Percentiles rank a stretch among this genome's conserved stretches.
These are phyloP conservation scores for Phoma sp. DNA, from an alignment of 2,329 filamentous ascomycete genomes.

Conservation along the genomic window DNA sequence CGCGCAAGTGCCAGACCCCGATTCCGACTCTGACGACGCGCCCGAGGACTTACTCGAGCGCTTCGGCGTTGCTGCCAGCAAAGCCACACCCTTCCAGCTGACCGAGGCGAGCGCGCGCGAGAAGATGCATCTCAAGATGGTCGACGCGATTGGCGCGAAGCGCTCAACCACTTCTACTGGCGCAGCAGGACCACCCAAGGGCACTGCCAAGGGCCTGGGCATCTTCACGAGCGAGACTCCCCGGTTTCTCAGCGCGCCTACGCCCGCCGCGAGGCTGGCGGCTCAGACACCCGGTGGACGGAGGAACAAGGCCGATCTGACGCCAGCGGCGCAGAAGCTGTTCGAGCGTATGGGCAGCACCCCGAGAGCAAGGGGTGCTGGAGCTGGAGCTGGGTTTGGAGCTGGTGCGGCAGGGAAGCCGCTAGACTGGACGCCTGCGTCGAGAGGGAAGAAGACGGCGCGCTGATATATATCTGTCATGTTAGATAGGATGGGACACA, in stretches of 20 bases:
- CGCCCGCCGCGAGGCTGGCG: slow-evolving; percentile 73
- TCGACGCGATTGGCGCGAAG: slow-evolving; percentile 48
- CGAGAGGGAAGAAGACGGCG: slow-evolving; percentile 1
- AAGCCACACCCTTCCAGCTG: slow-evolving; percentile 68
- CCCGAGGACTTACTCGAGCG: slow-evolving; percentile 52
- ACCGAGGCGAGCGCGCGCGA: slow-evolving; percentile 77
- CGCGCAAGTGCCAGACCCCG: slow-evolving; percentile 80
- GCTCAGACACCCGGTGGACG: slow-evolving; percentile 28
- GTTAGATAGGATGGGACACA: too few species aligned
- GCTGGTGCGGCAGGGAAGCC: slow-evolving; percentile 6
- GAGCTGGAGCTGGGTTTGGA: slow-evolving; percentile 27
- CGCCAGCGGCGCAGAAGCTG: slow-evolving; percentile 71
- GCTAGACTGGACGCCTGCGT: slow-evolving; percentile 40
- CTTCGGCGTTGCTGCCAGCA: slow-evolving; percentile 43
- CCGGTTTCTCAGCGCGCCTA: slow-evolving; percentile 74
- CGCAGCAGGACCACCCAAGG: not conserved
- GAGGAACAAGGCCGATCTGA: slow-evolving; percentile 64
- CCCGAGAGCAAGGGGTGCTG: slow-evolving; percentile 14
- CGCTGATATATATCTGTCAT: too few species aligned
- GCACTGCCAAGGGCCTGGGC: slow-evolving; percentile 28
- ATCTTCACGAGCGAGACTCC: slow-evolving; percentile 54
- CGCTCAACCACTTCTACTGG: slow-evolving; percentile 9
- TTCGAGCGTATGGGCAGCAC: slow-evolving; percentile 47
- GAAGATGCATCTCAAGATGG: slow-evolving; percentile 74
- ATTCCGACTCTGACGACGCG: slow-evolving; percentile 45